Evolutionary conservation across 2,329 filamentous ascomycete species (phyloP), one percentile per base, ranked within the genome.

Genomic region (Ilyonectria sp.): DNA sequence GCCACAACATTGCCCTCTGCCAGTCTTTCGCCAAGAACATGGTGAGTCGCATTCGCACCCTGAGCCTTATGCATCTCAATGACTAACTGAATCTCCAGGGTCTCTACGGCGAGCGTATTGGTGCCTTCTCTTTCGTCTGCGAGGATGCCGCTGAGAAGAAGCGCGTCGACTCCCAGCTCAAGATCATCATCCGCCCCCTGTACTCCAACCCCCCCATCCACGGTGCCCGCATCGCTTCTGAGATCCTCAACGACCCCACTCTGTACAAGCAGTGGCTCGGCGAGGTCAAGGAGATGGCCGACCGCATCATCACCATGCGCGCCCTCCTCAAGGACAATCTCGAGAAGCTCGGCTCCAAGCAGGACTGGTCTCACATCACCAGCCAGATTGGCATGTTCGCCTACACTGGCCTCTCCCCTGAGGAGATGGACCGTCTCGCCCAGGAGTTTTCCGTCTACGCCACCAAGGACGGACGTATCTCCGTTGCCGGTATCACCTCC

Each of bases 21-120:
- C 95, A 98, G 86, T 96, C 93, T 60, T 98, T 98, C 83, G 95
- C 95, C 82, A 98, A 98, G 92, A 99, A 99, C 90, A 98, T 99
- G 95, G 92, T 93, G 82, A 74, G 86, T 71, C 50, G 61, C 49
- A 50, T 60, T 33, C 9, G 7, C 9, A 33, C 33, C 17, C 15
- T 37, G 11, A 33, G 5, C 40, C 2, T 35, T 46, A 10, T 35
- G 6, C 10, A 37, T 11, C 37, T 23, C 10, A 37, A 31, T 26
- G 33, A 46, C 65, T 75, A 69, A 75, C 43, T 40, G 9, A 13
- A 17, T 37, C 17, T 5, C 43, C 66, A 94, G 92, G 96, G 96
- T 85, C 93, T 99, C 70, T 98, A 99, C 81, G 96, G 96, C 80
- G 96, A 99, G 89, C 95, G 96, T 85, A 94, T 97, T 68, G 96